Evolutionary conservation across 2,329 filamentous ascomycete species (phyloP), one percentile per base, ranked within the genome.

Genomic region (Thermochaetoides dissita): DNA sequence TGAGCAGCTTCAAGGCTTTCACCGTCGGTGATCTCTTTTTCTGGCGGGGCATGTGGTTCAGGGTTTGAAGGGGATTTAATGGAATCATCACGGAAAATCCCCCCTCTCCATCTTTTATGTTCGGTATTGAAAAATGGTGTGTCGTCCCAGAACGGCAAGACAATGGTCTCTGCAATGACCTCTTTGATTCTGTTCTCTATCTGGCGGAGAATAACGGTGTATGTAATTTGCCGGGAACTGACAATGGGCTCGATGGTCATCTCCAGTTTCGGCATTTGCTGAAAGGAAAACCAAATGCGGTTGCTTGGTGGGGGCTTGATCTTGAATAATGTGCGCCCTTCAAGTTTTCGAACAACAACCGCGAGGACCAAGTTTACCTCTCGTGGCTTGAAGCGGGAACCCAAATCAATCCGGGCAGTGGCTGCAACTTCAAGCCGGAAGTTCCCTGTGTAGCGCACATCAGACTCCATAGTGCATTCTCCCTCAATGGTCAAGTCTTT

Each of bases 291-390:
- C 91, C 91, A 98, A n/a, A 94, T 61, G 34, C 91, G 77, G 59
- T 98, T 98, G 60, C 87, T 95, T 1, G 91, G 91, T 10, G 89
- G 86, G 6, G 91, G 85, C 60, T 98, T 98, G 60, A 96, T 79
- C 55, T 86, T 83, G 54, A 95, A 70, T 30, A 94, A 64, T 37
- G 84, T 63, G 53, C 94, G 89, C 0, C 91, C 91, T 53, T 93
- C 84, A 1, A 96, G 66, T 52, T 80, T 84, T 57, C 84, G 88
- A 43, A 95, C 60, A 1, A 91, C 81, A 3, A 87, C 84, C 3
- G 91, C 86, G 32, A 98, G 71, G 8, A 95, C 72, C 39, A 98
- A 69, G 48, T 89, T 87, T 38, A 96, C 87, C 59, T 95, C 87
- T 49, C 89, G 72, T 6, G 84, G 75, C 57, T 94, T 95, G 67